These are phyloP conservation scores for Marasmius tenuissimus DNA, from an alignment of 1,284 basidiomycete genomes.

Conservation along the genomic window DNA sequence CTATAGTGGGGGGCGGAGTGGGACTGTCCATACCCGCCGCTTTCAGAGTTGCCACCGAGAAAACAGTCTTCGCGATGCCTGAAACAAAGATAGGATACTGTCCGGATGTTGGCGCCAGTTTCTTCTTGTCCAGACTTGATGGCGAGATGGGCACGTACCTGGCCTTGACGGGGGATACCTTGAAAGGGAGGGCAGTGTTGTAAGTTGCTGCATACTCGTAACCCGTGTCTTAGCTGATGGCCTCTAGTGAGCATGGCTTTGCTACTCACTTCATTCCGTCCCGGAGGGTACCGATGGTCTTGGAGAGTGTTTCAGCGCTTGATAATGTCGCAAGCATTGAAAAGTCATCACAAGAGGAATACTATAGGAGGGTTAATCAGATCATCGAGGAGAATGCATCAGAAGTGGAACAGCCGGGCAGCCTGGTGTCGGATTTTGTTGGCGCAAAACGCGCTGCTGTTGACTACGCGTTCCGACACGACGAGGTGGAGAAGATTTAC, in stretches of 20 bases:
- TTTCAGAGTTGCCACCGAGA: constrained; percentile 93
- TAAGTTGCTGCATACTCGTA: constrained; percentile 40
- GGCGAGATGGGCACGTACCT: constrained; percentile 93
- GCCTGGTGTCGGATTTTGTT: constrained; percentile 60
- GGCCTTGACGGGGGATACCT: constrained; percentile 78
- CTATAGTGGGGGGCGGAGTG: constrained; percentile 92
- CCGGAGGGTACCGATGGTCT: constrained; percentile 67
- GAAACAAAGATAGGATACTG: constrained; percentile 91
- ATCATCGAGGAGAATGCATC: constrained; percentile 70
- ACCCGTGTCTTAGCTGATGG: constrained; percentile 8
- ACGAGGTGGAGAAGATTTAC: constrained; percentile 73
- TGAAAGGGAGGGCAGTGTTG: constrained; percentile 83
- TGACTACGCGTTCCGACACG: constrained; percentile 75
- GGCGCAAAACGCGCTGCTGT: constrained; percentile 73
- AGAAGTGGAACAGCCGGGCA: constrained; percentile 45
- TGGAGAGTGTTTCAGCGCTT: constrained; percentile 60
- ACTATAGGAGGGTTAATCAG: constrained; percentile 46
- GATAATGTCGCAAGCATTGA: constrained; percentile 38
- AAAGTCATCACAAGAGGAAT: constrained; percentile 26
- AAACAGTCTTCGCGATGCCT: constrained; percentile 95
- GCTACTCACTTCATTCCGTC: constrained; percentile 90
- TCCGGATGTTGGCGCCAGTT: constrained; percentile 92
- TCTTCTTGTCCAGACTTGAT: constrained; percentile 88
- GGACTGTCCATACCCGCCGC: constrained; percentile 88
- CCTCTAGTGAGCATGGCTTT: constrained; percentile 77